These are phyloP conservation scores for Areca catechu DNA, from an alignment of 176 grass and related monocot species.

Conservation along the genomic window DNA sequence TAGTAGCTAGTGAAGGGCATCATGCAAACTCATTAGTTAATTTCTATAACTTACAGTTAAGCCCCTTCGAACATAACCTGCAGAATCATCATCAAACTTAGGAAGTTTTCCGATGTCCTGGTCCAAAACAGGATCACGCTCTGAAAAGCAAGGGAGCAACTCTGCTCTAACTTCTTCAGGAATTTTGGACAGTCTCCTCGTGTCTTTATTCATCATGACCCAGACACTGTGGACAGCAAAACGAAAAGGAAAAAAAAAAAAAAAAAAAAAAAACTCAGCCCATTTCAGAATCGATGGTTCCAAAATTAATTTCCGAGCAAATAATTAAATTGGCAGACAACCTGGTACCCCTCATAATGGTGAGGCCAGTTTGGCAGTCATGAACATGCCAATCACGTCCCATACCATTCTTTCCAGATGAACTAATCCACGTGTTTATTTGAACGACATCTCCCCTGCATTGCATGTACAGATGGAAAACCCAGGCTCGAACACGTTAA, in stretches of 20 bases:
- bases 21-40: not conserved
- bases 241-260: slow-evolving; percentile 11
- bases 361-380: slow-evolving; percentile 59
- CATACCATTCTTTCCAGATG: slow-evolving; percentile 93
- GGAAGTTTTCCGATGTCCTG: slow-evolving; percentile 69
- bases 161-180: slow-evolving; percentile 83
- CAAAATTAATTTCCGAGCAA: no score
- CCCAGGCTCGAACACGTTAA: no score
- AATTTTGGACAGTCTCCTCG: slow-evolving; percentile 80
- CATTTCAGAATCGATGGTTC: no score
- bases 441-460: slow-evolving; percentile 80
- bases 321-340: not conserved
- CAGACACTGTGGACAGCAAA: slow-evolving; percentile 47
- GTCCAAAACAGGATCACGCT: slow-evolving; percentile 52
- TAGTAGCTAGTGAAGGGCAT: no score
- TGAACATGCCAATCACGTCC: slow-evolving; percentile 83
- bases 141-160: slow-evolving; percentile 63
- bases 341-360: slow-evolving; percentile 84
- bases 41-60: slow-evolving; percentile 55
- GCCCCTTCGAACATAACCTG: slow-evolving; percentile 66
- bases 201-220: slow-evolving; percentile 98
- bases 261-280: no score
- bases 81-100: slow-evolving; percentile 38
- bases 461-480: not conserved
- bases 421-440: slow-evolving; percentile 81